phyloP scores from a whole-genome alignment of 805 yeast genomes.

The Blastobotrys robertii region DNA sequence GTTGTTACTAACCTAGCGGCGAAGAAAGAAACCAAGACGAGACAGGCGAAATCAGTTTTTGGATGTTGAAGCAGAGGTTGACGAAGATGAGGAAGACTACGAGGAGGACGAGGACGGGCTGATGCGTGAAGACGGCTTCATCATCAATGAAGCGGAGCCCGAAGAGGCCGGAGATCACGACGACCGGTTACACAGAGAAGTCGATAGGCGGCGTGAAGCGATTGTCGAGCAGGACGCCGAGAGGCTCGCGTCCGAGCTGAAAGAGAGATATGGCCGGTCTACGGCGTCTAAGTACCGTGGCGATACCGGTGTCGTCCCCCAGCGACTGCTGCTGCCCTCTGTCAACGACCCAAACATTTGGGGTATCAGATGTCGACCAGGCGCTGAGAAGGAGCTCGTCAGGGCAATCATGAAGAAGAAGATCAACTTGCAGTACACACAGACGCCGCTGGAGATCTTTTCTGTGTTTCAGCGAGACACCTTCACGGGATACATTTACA shows the following conservation, averaged over 20 bases:
- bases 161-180: constrained; percentile 48
- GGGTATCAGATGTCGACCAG: constrained; percentile 90
- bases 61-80: constrained; percentile 98
- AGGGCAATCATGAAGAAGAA: constrained; percentile 77
- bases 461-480: constrained; percentile 93
- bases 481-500: constrained; percentile 82
- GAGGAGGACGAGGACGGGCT: constrained; percentile 95
- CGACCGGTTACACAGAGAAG: constrained; percentile 82
- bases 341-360: constrained; percentile 94
- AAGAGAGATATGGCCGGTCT: constrained; percentile 84
- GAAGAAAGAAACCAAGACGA: constrained; percentile 31
- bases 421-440: constrained; percentile 62
- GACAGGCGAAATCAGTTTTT: constrained; percentile 69
- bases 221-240: constrained; percentile 93
- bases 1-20: constrained; percentile 10
- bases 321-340: constrained; percentile 85
- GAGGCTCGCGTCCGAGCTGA: constrained; percentile 79
- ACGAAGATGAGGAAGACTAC: constrained; percentile 90
- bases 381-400: constrained; percentile 86
- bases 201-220: constrained; percentile 64
- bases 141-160: constrained; percentile 40
- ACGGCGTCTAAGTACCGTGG: constrained; percentile 77
- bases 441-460: constrained; percentile 70
- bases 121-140: constrained; percentile 56
- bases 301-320: constrained; percentile 79